These are phyloP conservation scores for Blastobotrys persicus DNA, from an alignment of 1,139 yeast genomes.

Conservation along the genomic window DNA sequence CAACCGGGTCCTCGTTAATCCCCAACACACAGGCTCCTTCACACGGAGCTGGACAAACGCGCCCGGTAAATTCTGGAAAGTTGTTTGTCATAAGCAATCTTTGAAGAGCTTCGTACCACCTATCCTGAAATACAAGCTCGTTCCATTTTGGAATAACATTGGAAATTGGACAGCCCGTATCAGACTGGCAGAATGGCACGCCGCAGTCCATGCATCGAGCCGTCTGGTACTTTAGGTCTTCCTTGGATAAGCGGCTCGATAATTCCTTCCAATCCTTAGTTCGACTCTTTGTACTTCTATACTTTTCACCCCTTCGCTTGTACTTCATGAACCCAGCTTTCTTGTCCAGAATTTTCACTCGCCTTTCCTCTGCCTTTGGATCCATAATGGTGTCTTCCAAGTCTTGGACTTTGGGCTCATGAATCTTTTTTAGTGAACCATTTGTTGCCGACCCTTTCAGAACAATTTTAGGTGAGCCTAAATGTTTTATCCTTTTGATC, in stretches of 20 bases:
- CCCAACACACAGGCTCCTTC: conserved; percentile 98
- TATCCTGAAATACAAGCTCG: conserved; percentile 90
- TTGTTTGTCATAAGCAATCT: conserved; percentile 93
- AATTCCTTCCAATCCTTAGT: conserved; percentile 92
- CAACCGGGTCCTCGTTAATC: conserved; percentile 91
- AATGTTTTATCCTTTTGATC: conserved; percentile 34
- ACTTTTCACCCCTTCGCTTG: conserved; percentile 82
- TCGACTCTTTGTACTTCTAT: conserved; percentile 75
- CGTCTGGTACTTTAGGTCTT: conserved; percentile 84
- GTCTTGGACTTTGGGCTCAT: conserved; percentile 85
- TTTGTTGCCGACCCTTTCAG: too few relatives aligned
- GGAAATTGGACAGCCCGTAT: conserved; percentile 97
- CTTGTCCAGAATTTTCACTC: conserved; percentile 66
- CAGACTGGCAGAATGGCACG: conserved; percentile 97
- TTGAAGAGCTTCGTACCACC: conserved; percentile 93
- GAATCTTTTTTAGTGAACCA: conserved; percentile 45
- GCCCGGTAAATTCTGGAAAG: conserved; percentile 97
- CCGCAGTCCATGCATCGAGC: conserved; percentile 99
- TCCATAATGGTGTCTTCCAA: conserved; percentile 86
- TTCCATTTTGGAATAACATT: conserved; percentile 98
- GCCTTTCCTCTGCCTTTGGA: conserved; percentile 59
- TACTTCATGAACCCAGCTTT: conserved; percentile 91
- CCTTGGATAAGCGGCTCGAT: conserved; percentile 75
- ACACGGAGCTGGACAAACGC: conserved; percentile 99
- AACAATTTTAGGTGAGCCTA: too few relatives aligned